Conservation (phyloP, 2,329 filamentous ascomycete genomes). For the Emergomyces orientalis region DNA sequence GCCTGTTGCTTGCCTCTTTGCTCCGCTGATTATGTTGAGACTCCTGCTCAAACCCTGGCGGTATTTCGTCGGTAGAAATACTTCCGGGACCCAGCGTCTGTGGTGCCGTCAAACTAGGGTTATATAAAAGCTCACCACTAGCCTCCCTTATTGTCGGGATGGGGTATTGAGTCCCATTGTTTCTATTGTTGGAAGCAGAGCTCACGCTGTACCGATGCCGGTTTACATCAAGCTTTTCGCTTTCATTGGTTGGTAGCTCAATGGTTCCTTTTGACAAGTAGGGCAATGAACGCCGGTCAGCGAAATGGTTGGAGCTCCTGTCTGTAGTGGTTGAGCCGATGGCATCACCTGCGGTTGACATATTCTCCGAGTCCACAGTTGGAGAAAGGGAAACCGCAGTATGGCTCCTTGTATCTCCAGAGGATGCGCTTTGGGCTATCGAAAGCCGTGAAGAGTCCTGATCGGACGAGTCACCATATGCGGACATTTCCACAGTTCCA, state of each 20-base stretch:
- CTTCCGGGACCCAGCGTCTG: not conserved
- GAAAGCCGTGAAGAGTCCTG: not conserved
- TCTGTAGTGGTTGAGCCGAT: not conserved
- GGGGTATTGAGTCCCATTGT: slow-evolving; percentile 4
- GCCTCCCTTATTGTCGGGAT: slow-evolving; percentile 5
- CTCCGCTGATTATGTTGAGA: not conserved
- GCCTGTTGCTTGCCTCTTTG: not conserved
- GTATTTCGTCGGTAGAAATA: not conserved
- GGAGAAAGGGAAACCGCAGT: not conserved
- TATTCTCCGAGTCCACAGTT: not conserved
- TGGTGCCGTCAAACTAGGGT: not conserved
- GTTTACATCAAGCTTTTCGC: not conserved
- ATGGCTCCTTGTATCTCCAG: not conserved
- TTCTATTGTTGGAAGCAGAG: not conserved
- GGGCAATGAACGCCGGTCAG: not conserved
- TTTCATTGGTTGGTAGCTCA: not conserved
- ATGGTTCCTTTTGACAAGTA: not conserved
- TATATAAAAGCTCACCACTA: slow-evolving; percentile 2
- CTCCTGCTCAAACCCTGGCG: not conserved
- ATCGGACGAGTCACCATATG: not conserved
- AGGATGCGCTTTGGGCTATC: not conserved
- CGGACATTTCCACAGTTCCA: slow-evolving; percentile 3
- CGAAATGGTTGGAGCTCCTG: not conserved
- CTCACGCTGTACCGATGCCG: not conserved
- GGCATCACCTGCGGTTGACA: not conserved